Percentiles rank a stretch among this genome's conserved stretches.
phyloP scores from a whole-genome alignment of 495 filamentous ascomycete genomes.

The Penicillium turbatum region DNA sequence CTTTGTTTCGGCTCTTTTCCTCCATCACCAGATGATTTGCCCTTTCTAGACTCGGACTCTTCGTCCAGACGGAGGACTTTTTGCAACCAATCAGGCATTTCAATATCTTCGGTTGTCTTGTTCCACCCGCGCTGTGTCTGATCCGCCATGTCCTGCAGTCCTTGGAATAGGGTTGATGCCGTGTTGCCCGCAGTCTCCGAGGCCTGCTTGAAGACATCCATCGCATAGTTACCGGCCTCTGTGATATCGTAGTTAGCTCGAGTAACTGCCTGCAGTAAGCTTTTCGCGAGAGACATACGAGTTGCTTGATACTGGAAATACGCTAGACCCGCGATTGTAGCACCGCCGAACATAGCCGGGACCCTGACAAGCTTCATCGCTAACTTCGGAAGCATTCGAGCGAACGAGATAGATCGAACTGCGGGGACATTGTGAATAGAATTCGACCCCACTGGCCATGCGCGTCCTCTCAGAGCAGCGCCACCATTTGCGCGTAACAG shows the following conservation, averaged over 20 bases:
- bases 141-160: constrained; percentile 66
- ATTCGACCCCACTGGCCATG: constrained; percentile 72
- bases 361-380: constrained; percentile 80
- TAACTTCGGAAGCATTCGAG: constrained; percentile 78
- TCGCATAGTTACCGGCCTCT: constrained; percentile 88
- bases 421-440: constrained; percentile 74
- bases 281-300: constrained; percentile 52
- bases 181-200: constrained; percentile 63
- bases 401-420: constrained; percentile 82
- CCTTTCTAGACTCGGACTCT: constrained; percentile 36
- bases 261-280: neutral
- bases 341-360: constrained; percentile 86
- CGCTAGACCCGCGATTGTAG: constrained; percentile 77
- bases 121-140: constrained; percentile 79
- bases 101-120: constrained; percentile 71
- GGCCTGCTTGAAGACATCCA: constrained; percentile 69
- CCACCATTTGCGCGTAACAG: constrained; percentile 62
- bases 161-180: constrained; percentile 61
- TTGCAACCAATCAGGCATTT: constrained; percentile 82
- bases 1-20: constrained; percentile 61
- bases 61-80: constrained; percentile 62
- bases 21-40: constrained; percentile 38
- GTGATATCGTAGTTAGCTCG: constrained; percentile 24
- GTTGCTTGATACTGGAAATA: constrained; percentile 97
- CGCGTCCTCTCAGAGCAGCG: constrained; percentile 55